Conservation (phyloP, 495 filamentous ascomycete genomes). For the Penicillium simplicissimum region DNA sequence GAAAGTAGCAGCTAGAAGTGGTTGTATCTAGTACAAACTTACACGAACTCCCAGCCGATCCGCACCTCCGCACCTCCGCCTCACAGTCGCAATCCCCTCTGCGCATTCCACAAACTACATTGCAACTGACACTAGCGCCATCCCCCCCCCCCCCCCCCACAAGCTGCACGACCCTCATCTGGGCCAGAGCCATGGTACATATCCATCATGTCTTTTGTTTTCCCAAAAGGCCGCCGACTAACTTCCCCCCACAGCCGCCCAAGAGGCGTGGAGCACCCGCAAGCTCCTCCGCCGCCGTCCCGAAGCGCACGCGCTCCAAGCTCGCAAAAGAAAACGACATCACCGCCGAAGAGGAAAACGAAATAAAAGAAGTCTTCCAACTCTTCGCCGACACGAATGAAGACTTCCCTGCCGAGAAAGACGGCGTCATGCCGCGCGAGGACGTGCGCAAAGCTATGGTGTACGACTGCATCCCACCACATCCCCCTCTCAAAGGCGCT, state of each 20-base stretch:
- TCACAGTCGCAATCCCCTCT: not conserved
- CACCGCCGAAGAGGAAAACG: slow-evolving; percentile 75
- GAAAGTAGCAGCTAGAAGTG: not conserved
- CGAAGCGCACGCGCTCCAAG: slow-evolving; percentile 65
- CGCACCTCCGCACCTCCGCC: not conserved
- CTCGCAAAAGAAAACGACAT: slow-evolving; percentile 88
- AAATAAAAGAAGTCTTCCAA: slow-evolving; percentile 86
- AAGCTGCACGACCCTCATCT: not conserved
- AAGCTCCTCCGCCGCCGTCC: slow-evolving; percentile 30
- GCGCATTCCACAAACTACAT: not conserved
- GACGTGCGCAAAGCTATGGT: slow-evolving; percentile 84
- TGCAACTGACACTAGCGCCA: not conserved
- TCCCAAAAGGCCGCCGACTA: not conserved
- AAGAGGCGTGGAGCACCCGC: slow-evolving; percentile 40
- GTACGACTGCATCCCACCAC: slow-evolving; percentile 48
- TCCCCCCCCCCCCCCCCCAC: no score
- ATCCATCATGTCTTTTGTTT: not conserved
- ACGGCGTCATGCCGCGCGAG: slow-evolving; percentile 70
- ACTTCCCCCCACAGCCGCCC: slow-evolving; percentile 32
- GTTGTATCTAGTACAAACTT: not conserved
- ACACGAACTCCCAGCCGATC: not conserved
- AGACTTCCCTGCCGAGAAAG: slow-evolving; percentile 64
- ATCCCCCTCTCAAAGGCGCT: not conserved
- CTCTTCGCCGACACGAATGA: slow-evolving; percentile 65
- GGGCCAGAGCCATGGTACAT: slow-evolving; percentile 6